Conservation (phyloP, 2,329 filamentous ascomycete species). For the Cercospora zeae-maydis region DNA sequence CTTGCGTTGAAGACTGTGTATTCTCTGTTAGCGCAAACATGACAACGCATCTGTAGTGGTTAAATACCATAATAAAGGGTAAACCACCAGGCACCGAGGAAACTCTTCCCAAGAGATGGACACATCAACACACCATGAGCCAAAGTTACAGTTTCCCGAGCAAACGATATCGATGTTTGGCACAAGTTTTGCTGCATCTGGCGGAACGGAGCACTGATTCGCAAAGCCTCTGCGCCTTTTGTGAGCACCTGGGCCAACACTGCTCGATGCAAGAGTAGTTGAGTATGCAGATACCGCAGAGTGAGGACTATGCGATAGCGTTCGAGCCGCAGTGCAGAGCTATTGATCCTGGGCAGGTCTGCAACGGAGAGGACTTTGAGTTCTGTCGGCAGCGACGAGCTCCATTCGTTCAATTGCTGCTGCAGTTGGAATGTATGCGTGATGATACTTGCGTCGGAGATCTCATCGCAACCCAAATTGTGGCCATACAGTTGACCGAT, state of each 20-base stretch:
- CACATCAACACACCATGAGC: background rate
- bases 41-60: background rate
- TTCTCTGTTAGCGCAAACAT: background rate
- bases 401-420: background rate
- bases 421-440: background rate
- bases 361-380: background rate
- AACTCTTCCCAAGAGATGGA: background rate
- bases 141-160: background rate
- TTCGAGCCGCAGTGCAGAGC: background rate
- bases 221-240: background rate
- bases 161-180: background rate
- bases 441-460: background rate
- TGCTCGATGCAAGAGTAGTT: background rate
- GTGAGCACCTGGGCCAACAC: background rate
- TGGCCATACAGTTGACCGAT: background rate
- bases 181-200: background rate
- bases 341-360: background rate
- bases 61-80: background rate
- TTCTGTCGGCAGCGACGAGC: background rate
- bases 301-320: background rate
- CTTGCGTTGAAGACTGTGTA: background rate
- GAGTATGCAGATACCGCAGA: background rate
- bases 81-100: background rate
- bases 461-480: background rate
- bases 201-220: background rate